Base-by-base conservation (phyloP, 768 basidiomycete species). In the Suillus discolor region DNA sequence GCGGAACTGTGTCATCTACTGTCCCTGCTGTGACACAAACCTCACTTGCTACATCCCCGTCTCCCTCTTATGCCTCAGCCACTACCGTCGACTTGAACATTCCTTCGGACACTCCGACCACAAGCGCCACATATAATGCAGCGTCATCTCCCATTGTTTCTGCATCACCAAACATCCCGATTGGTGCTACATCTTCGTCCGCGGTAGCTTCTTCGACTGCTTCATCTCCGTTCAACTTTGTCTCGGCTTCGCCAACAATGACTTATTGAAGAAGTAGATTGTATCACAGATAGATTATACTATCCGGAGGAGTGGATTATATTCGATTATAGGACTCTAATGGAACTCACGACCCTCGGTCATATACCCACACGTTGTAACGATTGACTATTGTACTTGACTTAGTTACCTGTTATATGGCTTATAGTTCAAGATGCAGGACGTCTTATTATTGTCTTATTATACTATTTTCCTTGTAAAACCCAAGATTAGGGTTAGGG, bases 51-150 rank as follows among this genome's bases (percentile, higher is more conserved):
- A 41, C 20, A 25, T 60, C 63, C 20, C 36, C 44, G 4, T 62
- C 60, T 25, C 44, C 66, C 16, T 54, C 64, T 36, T 59, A 55
- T 25, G 57, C 66, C 45, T 6, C 65, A 15, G 15, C 13, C 23
- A 67, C 59, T 20, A 67, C 66, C 15, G 44, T 67, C 16, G n/a
- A 65, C 38, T 42, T 67, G 34, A 67, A 67, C 64, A 65, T 51
- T 28, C 66, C 59, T 36, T 25, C 64, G 12, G 59, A 38, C 34
- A 41, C 23, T 49, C 36, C 45, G 13, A 13, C 20, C n/a, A 12
- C 53, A 23, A 63, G n/a, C 16, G 36, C 62, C 34, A 31, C 18
- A 31, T 54, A 12, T 38, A 18, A 16, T 23, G 18, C 25, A n/a
- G 45, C 18, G 8, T 38, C 57, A 36, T 45, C 59, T 34, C 45